These are phyloP conservation scores for Komagataella ulmi DNA, from an alignment of 805 yeast genomes.

Conservation along the genomic window DNA sequence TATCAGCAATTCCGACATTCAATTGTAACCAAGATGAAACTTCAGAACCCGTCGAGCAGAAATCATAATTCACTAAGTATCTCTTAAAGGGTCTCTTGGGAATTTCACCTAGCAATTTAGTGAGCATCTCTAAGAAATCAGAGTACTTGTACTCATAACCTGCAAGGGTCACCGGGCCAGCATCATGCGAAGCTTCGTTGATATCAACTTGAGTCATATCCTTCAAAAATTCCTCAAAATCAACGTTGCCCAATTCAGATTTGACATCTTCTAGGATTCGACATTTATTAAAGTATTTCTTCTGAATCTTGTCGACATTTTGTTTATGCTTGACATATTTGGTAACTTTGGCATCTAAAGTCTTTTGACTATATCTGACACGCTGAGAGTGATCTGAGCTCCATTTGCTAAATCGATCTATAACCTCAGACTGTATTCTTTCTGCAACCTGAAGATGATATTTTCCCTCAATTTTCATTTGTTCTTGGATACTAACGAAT, in stretches of 20 bases:
- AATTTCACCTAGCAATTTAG: conserved; percentile 29
- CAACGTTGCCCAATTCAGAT: conserved; percentile 26
- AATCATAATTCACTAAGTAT: conserved; percentile 53
- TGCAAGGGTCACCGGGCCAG: conserved; percentile 1
- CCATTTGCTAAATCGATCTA: conserved; percentile 67
- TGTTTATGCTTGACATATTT: conserved; percentile 33
- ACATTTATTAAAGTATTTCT: conserved; percentile 67
- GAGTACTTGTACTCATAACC: background rate
- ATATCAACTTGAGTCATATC: conserved; percentile 8
- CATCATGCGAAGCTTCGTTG: background rate
- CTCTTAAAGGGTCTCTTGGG: conserved; percentile 44
- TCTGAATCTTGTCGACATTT: conserved; percentile 38
- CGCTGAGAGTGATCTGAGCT: conserved; percentile 58
- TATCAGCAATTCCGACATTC: conserved; percentile 26
- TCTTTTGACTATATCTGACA: conserved; percentile 45
- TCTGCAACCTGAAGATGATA: conserved; percentile 49
- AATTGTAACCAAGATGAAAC: conserved; percentile 48
- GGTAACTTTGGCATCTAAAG: conserved; percentile 35
- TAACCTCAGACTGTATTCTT: conserved; percentile 43
- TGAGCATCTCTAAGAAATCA: conserved; percentile 26
- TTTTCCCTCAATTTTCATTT: conserved; percentile 44
- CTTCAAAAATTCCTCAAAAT: conserved; percentile 16
- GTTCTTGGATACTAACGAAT: conserved; percentile 39
- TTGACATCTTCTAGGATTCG: conserved; percentile 57
- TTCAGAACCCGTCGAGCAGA: conserved; percentile 46